A percentile compares a stretch with the other conserved stretches of the same genome.
Evolutionary conservation across 257 asterid species (phyloP).

Genomic region (Solanum peruvianum): DNA sequence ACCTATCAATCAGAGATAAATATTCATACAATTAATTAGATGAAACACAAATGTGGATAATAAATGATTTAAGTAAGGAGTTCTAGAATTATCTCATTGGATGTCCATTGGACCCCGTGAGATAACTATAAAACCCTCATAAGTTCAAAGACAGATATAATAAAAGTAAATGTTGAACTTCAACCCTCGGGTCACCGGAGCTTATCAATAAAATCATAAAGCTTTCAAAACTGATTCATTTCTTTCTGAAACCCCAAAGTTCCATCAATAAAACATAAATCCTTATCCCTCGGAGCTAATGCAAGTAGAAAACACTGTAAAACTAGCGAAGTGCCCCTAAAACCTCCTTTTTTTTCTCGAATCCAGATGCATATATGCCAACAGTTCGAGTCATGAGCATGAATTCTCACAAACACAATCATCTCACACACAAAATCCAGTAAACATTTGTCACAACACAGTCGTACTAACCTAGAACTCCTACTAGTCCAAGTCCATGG

Average conservation of each 20-base stretch:
- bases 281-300: background rate
- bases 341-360: background rate
- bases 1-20: background rate
- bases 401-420: background rate
- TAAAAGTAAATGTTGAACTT: too few species aligned
- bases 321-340: background rate
- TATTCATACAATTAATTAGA: background rate
- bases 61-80: background rate
- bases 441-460: too few species aligned
- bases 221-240: background rate
- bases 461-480: background rate
- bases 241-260: background rate
- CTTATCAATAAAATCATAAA: too few species aligned
- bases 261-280: background rate
- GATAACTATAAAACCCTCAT: background rate
- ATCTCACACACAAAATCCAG: background rate
- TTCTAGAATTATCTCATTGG: background rate
- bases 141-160: background rate
- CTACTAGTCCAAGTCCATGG: background rate
- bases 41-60: background rate
- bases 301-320: background rate
- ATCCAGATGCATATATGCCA: background rate
- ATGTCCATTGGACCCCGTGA: background rate
- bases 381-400: background rate
- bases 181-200: background rate